phyloP scores from a whole-genome alignment of 371 early-diverging fungal genomes.

The Zancudomyces culisetae region DNA sequence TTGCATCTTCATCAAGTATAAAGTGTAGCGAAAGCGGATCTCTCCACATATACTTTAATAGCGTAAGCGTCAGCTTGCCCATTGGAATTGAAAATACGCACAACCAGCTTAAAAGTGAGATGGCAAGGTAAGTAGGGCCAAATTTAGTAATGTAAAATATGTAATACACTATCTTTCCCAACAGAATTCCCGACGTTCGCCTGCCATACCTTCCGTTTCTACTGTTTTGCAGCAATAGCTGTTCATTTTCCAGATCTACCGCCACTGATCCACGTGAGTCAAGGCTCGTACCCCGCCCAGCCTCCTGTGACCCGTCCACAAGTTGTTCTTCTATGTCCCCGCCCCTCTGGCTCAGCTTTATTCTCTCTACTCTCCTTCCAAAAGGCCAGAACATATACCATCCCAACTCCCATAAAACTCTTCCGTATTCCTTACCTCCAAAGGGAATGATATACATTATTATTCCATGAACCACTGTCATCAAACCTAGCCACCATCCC shows the following conservation, averaged over 20 bases:
- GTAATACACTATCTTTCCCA: conserved; percentile 17
- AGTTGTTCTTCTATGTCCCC: conserved; percentile 12
- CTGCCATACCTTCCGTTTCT: conserved; percentile 1
- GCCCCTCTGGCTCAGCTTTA: conserved; percentile 10
- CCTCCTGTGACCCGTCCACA: conserved; percentile 11
- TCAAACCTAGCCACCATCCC: conserved; percentile 73
- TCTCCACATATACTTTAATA: conserved; percentile 45
- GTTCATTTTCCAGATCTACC: conserved; percentile 6
- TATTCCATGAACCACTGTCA: conserved; percentile 30
- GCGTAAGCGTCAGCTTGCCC: conserved; percentile 68
- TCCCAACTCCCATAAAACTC: conserved; percentile 36
- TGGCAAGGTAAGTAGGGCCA: conserved; percentile 56
- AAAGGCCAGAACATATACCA: conserved; percentile 84
- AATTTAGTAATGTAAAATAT: conserved; percentile 13
- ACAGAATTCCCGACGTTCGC: conserved; percentile 4
- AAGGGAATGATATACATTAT: conserved; percentile 18
- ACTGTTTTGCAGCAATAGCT: conserved; percentile 11
- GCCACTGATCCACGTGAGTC: not conserved
- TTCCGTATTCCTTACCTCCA: conserved; percentile 31
- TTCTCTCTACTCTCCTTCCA: conserved; percentile 64
- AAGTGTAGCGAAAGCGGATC: conserved; percentile 64
- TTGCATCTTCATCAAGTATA: not conserved
- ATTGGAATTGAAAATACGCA: conserved; percentile 77
- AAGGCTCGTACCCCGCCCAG: not conserved
- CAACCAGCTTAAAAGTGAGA: conserved; percentile 63